Evolutionary conservation across 495 filamentous ascomycete genomes (phyloP), one percentile per base, ranked within the genome.

Genomic region (Penicillium ucsense): DNA sequence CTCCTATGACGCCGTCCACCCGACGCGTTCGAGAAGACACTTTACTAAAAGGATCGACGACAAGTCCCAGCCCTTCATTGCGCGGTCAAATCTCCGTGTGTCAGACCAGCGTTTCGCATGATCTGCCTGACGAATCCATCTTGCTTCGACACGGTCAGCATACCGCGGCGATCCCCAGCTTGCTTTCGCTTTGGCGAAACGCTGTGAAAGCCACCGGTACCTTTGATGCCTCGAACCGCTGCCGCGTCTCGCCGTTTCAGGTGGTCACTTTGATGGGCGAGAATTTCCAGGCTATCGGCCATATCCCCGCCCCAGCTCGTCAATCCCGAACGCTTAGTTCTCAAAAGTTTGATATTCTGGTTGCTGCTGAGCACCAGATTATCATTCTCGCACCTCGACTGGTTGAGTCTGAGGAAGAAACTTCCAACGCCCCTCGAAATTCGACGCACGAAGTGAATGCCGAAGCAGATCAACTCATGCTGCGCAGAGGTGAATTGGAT

Each of bases 1-100:
- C 82, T 2, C 89, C 88, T 0, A 86, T 89, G 83, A 94, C 89
- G 5, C 89, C 89, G 3, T 82, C 86, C 33, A 88, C 89, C 3
- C 75, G 87, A 43, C 81, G 81, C 9, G 52, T 74, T 2, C 74
- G 72, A 11, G 70, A 82, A 54, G 76, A 80, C 45, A 67, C 63
- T 1, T 62, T 83, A 5, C 73, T 83, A 43, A 72, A 70, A 39
- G 76, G 75, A 8, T 56, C 63, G 4, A 50, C 55, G 44, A 61
- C 45, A 8, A 43, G 49, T 10, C 47, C 63, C 11, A 66, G 50
- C 33, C 63, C 63, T 3, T 72, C 67, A 0, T 51, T 67, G 43
- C 53, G 74, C 57, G 89, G 89, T 29, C 80, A 84, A 28, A 82
- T 95, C 31, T 76, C 76, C 3, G 77, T 94, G 53, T 38, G 66